Base-by-base conservation (phyloP, 768 basidiomycete genomes). In the Chalciporus pseudorubinellus region DNA sequence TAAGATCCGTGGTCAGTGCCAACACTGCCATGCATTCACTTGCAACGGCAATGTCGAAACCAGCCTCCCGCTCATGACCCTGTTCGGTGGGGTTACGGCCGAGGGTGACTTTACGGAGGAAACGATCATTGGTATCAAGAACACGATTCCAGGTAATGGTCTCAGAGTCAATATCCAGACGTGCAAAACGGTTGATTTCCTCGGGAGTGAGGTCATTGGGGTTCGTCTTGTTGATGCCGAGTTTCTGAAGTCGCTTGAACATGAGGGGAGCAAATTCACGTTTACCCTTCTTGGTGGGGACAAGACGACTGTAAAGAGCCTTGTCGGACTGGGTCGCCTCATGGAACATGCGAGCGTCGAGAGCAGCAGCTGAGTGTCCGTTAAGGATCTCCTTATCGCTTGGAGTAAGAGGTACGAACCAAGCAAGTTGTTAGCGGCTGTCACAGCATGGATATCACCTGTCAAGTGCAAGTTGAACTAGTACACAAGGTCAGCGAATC, bases 101-200 rank as follows among this genome's bases (percentile, higher is more conserved):
- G 48, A 98, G 78, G 29, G 90, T 92, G 64, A 98, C 86, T 71
- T 89, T 92, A 51, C 95, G 89, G 58, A 99, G 76, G 81, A 95
- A 98, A 48, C 95, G 85, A 69, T 99, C 95, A 70, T 99, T 98
- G 57, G 89, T 91, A 68, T 99, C 95, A 48, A 98, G 67, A 19
- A 99, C 95, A 41, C 95, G 93, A 70, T 97, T 92, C 95, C 95
- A 98, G 46, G 95, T 98, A 58, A 99, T 92, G 20, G 93, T 95
- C 34, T 82, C 79, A 3, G 85, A 76, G 68, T 98, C 93, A 46
- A 99, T 80, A 60, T 98, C 94, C 14, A 99, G 81, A 43, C 97
- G 84, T 22, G 91, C 92, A 63, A 98, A 99, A 51, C 80, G 82
- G 52, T 78, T 86, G 63, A 91, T 85, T 70, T 99, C 97, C 59